Conservation (phyloP, 352 stramenopile genomes). For the Globisporangium polare region DNA sequence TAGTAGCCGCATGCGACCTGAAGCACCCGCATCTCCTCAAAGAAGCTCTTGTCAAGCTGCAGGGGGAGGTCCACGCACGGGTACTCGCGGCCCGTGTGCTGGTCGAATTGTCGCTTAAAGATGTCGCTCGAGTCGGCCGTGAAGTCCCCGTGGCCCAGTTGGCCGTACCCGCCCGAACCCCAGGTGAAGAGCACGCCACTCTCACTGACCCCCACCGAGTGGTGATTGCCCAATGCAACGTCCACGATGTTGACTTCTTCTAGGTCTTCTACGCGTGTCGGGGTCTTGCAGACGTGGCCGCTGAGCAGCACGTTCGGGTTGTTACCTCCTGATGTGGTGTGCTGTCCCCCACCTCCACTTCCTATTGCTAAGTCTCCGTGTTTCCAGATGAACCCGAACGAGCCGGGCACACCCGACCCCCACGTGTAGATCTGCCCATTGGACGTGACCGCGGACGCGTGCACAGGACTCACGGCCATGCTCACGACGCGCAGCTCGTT, state of each 20-base stretch:
- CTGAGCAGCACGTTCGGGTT: constrained; percentile 1
- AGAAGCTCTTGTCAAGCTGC: constrained; percentile 65
- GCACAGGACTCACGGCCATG: constrained; percentile 43
- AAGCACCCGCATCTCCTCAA: constrained; percentile 67
- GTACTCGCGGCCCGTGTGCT: constrained; percentile 62
- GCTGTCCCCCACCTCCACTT: neutral
- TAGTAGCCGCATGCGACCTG: constrained; percentile 76
- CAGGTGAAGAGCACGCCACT: constrained; percentile 65
- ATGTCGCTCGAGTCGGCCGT: constrained; percentile 34
- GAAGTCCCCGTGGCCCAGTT: constrained; percentile 75
- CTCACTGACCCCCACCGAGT: constrained; percentile 63
- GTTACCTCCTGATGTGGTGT: neutral
- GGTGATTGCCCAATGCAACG: constrained; percentile 51
- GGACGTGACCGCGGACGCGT: constrained; percentile 58
- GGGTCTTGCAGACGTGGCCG: constrained; percentile 26
- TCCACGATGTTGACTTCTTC: constrained; percentile 46
- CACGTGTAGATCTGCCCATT: constrained; percentile 70
- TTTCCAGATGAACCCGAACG: constrained; percentile 54
- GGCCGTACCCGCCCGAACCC: constrained; percentile 60
- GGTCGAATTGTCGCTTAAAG: constrained; percentile 63
- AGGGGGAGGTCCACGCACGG: constrained; percentile 61
- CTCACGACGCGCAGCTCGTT: constrained; percentile 56
- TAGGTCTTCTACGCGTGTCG: constrained; percentile 62
- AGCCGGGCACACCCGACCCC: constrained; percentile 55
- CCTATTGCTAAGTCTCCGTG: neutral